phyloP scores from a whole-genome alignment of 2,329 filamentous ascomycete genomes.

The Beauveria medogensis region DNA sequence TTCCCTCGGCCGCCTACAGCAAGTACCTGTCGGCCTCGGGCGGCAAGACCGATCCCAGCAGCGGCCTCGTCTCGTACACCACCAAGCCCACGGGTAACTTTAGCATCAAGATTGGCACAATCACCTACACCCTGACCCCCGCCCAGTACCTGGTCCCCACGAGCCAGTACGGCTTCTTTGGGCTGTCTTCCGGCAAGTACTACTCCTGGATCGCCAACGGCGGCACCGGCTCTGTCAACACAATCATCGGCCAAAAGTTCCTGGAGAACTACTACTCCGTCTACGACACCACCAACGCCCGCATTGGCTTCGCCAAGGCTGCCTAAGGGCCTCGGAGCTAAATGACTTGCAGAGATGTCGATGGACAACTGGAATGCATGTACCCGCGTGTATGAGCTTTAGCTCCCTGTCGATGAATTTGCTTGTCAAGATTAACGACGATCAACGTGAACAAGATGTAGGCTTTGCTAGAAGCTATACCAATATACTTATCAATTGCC shows the following conservation, averaged over 20 bases:
- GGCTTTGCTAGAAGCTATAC: background rate
- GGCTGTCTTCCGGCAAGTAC: slow-evolving; percentile 19
- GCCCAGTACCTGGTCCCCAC: slow-evolving; percentile 20
- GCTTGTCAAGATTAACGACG: background rate
- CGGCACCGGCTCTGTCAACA: slow-evolving; percentile 19
- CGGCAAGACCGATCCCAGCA: slow-evolving; percentile 18
- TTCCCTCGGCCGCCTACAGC: slow-evolving; percentile 20
- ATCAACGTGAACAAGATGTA: background rate
- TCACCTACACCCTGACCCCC: slow-evolving; percentile 21
- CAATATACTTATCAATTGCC: background rate
- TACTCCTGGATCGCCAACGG: slow-evolving; percentile 22
- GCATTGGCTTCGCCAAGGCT: slow-evolving; percentile 18
- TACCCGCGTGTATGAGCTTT: background rate
- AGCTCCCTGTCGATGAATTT: background rate
- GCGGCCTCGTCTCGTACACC: slow-evolving; percentile 19
- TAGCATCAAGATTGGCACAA: slow-evolving; percentile 20
- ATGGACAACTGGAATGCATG: background rate
- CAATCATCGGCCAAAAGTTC: slow-evolving; percentile 23
- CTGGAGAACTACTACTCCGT: slow-evolving; percentile 24
- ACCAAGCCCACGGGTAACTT: slow-evolving; percentile 22
- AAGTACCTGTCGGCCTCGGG: slow-evolving; percentile 21
- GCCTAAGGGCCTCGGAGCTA: background rate
- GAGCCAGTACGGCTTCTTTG: slow-evolving; percentile 19
- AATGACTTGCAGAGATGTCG: background rate
- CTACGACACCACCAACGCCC: slow-evolving; percentile 17